Base-by-base conservation (phyloP, 306 rosid genomes). In the Vigna nakashimae region DNA sequence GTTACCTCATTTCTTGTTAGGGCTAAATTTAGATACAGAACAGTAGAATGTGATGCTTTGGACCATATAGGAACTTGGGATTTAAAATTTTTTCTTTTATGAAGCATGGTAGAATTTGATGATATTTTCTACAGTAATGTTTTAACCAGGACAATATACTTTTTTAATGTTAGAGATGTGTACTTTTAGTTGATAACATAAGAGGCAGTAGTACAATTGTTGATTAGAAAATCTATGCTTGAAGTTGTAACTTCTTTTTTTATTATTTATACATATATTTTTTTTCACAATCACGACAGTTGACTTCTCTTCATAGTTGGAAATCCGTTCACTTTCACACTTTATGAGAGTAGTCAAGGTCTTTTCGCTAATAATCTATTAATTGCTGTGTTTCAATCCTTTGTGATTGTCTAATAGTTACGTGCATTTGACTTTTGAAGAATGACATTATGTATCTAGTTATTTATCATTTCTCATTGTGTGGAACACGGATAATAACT, bases 381-480 rank as follows among this genome's bases (percentile, higher is more conserved):
- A 36, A 34, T 49, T 58, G 58, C 42, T 58, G 13, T 69, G n/a
- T 52, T 69, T 52, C 13, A 15, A 7, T 43, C 42, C 42, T 36
- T 60, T 75, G 59, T 49, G 57, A 40, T 49, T 58, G 40, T 58
- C 17, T 58, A 17, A 66, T 67, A 59, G 38, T 49, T 40, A 12
- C 69, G 38, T 42, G 60, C 58, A 75, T 59, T 69, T 58, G 62
- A 30, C 26, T 40, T 59, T 14, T 70, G 71, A 71, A 51, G 32
- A 28, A 40, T 53, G 50, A 70, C 46, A 30, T 74, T 17, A 45
- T 12, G 45, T 20, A 17, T 12, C 66, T 43, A 18, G 22, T 52
- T 63, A 69, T 18, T 34, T 79, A 20, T 46, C 20, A 57, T 5
- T 60, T 57, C 9, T 66, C 13, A n/a, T 49, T 74, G 34, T 58